Percentiles rank a stretch among this genome's conserved stretches.
phyloP scores from a whole-genome alignment of 1,284 basidiomycete species.

The Psilocybe mexicana region DNA sequence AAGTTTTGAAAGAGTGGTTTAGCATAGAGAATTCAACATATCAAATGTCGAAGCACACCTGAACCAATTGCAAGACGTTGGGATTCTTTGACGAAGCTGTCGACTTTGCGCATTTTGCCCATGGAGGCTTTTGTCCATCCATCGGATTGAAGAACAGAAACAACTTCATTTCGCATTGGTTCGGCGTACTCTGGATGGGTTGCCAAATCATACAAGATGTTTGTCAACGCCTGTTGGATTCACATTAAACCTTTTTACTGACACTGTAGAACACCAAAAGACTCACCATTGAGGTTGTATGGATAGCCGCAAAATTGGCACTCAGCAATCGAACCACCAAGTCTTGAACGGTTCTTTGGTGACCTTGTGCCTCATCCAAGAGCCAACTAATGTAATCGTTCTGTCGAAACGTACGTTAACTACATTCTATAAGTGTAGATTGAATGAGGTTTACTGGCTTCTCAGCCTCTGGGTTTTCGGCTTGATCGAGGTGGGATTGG shows the following conservation, averaged over 20 bases:
- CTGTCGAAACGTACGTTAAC: slow-evolving; percentile 7
- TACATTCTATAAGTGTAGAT: not conserved
- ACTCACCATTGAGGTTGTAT: slow-evolving; percentile 23
- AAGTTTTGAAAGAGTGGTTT: not conserved
- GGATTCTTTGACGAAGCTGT: slow-evolving; percentile 51
- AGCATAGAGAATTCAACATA: not conserved
- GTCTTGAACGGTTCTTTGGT: slow-evolving; percentile 28
- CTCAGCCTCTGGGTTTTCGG: slow-evolving; percentile 34
- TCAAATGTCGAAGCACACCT: not conserved
- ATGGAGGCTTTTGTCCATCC: slow-evolving; percentile 47
- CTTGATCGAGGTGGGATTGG: slow-evolving; percentile 39
- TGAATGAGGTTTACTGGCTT: slow-evolving; percentile 19
- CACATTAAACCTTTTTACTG: not conserved
- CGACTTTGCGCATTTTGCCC: slow-evolving; percentile 43
- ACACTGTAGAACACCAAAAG: not conserved
- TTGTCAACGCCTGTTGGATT: slow-evolving; percentile 26
- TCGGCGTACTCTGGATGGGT: slow-evolving; percentile 38
- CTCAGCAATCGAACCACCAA: slow-evolving; percentile 33
- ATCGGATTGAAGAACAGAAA: slow-evolving; percentile 34
- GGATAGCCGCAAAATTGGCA: slow-evolving; percentile 39
- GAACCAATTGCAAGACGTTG: slow-evolving; percentile 27
- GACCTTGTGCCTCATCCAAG: slow-evolving; percentile 34
- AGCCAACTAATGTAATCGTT: slow-evolving; percentile 37
- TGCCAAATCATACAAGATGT: slow-evolving; percentile 42
- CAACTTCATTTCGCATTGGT: slow-evolving; percentile 47